Evolutionary conservation across 2,329 filamentous ascomycete species (phyloP), one percentile per base, ranked within the genome.

Genomic region (Trichoderma afroharzianum): DNA sequence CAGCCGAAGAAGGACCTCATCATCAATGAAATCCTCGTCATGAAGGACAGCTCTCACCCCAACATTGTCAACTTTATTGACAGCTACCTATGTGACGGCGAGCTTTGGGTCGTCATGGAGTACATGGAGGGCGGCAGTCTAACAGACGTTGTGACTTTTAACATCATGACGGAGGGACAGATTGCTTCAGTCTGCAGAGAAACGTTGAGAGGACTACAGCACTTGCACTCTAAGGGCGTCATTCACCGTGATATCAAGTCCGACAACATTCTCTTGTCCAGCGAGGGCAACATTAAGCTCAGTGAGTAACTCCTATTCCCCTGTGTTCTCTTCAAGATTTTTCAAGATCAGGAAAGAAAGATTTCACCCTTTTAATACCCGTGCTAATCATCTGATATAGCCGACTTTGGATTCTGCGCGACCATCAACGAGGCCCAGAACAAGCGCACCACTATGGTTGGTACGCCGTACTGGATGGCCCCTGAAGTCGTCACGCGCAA

Each of bases 61-160:
- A 98, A 98, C 80, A 97, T 99, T 82, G 96, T 99, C 83, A 99
- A 99, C 82, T 99, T 98, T 82, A 95, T 98, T 84, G 96, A 98
- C 84, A 98, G 95, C 80, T 98, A 95, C 81, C 86, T 99, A 12
- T 92, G 95, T 71, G 88, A 90, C 14, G 93, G 95, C 57, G 96
- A 98, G 81, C 85, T 99, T 33, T 99, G 96, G 96, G 96, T 99
- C 1, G 94, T 98, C 39, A 99, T 99, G 96, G 96, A 99, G 83
- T 99, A 95, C 79, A 99, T 99, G 96, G 95, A 99, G 82, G 96
- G 96, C 72, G 96, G 96, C 74, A 98, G 94, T 82, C 85, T 99
- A 80, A 99, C 96, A 12, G 96, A 99, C 81, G 96, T 99, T 68
- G 96, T 99, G 71, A 99, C 96, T 4, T 98, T 97, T 83, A 98